Evolutionary conservation across 352 stramenopile species (phyloP), one percentile per base, ranked within the genome.

Genomic region (Saprolegnia parasitica): DNA sequence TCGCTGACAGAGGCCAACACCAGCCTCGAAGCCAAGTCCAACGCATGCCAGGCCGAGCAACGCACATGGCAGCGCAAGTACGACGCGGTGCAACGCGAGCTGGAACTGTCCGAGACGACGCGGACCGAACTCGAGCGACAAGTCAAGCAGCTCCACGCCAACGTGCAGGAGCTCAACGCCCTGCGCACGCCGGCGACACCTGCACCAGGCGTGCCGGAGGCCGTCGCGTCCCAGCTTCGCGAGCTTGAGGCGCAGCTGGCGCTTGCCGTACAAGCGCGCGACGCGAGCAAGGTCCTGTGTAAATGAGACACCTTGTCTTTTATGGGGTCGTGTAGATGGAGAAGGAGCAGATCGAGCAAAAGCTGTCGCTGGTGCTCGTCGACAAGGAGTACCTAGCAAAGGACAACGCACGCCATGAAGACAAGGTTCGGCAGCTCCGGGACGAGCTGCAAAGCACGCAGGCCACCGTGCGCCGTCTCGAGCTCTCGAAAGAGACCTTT

Each of bases 351-450:
- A 64, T 86, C 32, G 71, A 83, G 37, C 76, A 89, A 47, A 74
- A 78, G 50, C 74, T 85, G 0, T 54, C 65, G 6, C 37, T 93
- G 8, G 46, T 93, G 50, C 74, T 46, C 16, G 76, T 76, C 0
- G 85, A 93, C 60, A 93, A 93, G 57, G 62, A 71, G 15, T 93
- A 87, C 47, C 49, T 91, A 0, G 65, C 78, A 46, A 75, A 90
- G 20, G 73, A 76, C 13, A 89, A 89, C 55, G 68, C 73, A 16
- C 78, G 86, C 16, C 67, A 89, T 15, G 81, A 90, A 57, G 76
- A 77, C 15, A 80, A 90, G 80, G 83, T 88, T 56, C 76, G 88
- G 65, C 73, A 90, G 21, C 42, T 90, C 37, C 70, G 84, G 39
- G 79, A 90, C 54, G 79, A 89, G 40, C 74, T 92, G 21, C 78